Percentiles rank a stretch among this genome's conserved stretches.
phyloP scores from a whole-genome alignment of 164 flowering plant genomes.

The Malania oleifera region DNA sequence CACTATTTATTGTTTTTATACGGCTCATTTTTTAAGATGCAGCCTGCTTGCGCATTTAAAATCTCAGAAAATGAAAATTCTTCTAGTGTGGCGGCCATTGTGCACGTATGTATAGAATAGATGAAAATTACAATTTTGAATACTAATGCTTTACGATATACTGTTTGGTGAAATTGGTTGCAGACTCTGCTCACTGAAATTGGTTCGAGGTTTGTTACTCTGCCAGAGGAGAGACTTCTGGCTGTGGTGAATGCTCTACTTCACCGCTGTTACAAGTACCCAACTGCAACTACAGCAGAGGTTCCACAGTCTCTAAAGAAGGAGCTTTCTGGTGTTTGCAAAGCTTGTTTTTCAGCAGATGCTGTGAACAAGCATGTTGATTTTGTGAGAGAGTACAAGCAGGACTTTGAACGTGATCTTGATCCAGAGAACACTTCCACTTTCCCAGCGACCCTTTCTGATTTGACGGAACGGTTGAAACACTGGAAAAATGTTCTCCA shows the following conservation, averaged over 20 bases:
- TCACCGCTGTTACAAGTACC: slow-evolving; percentile 95
- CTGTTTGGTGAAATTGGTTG: slow-evolving; percentile 6
- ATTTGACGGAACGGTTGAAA: slow-evolving; percentile 85
- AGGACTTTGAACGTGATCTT: slow-evolving; percentile 95
- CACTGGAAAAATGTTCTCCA: slow-evolving; percentile 99
- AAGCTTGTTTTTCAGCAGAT: slow-evolving; percentile 98
- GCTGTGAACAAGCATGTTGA: slow-evolving; percentile 98
- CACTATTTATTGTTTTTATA: neutral
- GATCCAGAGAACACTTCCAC: slow-evolving; percentile 90
- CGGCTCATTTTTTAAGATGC: neutral
- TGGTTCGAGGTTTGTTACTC: slow-evolving; percentile 93
- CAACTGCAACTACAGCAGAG: slow-evolving; percentile 96
- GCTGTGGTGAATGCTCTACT: slow-evolving; percentile 97
- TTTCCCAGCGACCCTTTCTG: slow-evolving; percentile 88
- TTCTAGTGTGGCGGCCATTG: too few species aligned
- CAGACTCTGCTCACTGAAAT: slow-evolving; percentile 94
- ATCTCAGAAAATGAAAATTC: neutral
- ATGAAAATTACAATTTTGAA: too few species aligned
- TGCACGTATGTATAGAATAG: too few species aligned
- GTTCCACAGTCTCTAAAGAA: slow-evolving; percentile 97
- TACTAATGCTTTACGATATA: too few species aligned
- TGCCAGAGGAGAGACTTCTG: slow-evolving; percentile 96
- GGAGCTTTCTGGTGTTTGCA: slow-evolving; percentile 98
- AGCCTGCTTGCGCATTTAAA: neutral
- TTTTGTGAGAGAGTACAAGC: slow-evolving; percentile 97